phyloP scores from a whole-genome alignment of 2,329 filamentous ascomycete genomes.

The Aspergillus sojae region DNA sequence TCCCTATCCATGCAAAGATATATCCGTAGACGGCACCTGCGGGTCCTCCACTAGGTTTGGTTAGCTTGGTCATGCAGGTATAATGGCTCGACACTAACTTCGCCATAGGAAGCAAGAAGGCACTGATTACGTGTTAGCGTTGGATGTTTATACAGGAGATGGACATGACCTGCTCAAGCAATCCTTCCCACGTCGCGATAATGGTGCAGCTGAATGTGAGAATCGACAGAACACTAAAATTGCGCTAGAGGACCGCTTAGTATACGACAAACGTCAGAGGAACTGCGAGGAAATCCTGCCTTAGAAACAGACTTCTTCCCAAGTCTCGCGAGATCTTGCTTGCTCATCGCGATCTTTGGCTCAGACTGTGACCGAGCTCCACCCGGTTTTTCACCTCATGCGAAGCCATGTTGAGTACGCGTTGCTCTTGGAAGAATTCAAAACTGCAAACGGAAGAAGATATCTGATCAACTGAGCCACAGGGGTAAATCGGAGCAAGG shows the following conservation, averaged over 20 bases:
- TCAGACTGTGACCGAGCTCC: not conserved
- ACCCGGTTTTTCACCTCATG: conserved; percentile 9
- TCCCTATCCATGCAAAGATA: conserved; percentile 34
- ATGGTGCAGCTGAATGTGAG: conserved; percentile 28
- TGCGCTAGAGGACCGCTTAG: conserved; percentile 16
- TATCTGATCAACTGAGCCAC: not conserved
- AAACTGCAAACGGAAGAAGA: not conserved
- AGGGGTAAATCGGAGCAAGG: fast-evolving
- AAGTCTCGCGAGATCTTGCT: conserved; percentile 16
- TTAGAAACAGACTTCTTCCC: conserved; percentile 24
- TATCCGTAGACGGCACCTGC: conserved; percentile 35
- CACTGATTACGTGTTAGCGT: not conserved
- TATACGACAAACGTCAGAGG: not conserved
- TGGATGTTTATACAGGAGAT: not conserved
- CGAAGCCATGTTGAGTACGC: conserved; percentile 3
- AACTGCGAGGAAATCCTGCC: conserved; percentile 7
- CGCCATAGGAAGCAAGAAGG: not conserved
- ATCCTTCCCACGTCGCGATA: conserved; percentile 26
- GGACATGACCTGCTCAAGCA: conserved; percentile 12
- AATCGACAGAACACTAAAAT: conserved; percentile 23
- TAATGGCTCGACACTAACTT: not conserved
- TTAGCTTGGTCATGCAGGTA: not conserved
- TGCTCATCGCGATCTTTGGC: conserved; percentile 15
- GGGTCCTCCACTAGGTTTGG: conserved; percentile 30
- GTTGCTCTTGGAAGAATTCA: not conserved